Base-by-base conservation (phyloP, 139 green algal species). In the Desmodesmus armatus region DNA sequence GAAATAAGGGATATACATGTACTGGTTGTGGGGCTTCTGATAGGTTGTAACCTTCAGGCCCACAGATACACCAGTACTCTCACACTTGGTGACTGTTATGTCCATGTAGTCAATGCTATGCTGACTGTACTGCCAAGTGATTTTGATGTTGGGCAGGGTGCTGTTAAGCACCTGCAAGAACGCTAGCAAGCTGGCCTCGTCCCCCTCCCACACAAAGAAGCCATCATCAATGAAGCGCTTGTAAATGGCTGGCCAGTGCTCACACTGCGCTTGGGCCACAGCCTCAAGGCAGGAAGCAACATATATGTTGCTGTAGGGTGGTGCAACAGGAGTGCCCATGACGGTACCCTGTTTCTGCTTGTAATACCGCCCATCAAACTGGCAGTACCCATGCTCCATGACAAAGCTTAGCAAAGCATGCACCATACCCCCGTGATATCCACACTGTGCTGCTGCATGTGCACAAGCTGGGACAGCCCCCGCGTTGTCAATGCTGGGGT, bases 221-320 rank as follows among this genome's bases (percentile, higher is more conserved):
- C 67, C 67, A 75, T 75, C 67, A 75, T 75, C 67, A 19, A 75
- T 75, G 37, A 75, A 75, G 31, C 67, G 67, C 29, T 75, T 75
- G 19, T 53, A 75, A 17, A 75, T 75, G 35, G 23, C 5, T 33
- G 67, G 67, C 67, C 67, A 75, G 67, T 75, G 29, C 9, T 40
- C 11, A 40, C n/a, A 17, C 21, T 41, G 11, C 6, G 35, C 5
- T 17, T 53, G 33, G 3, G 51, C 37, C 51, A 17, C 67, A 31
- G 67, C 67, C 19, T 51, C 37, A 31, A 75, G 35, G 37, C 33
- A 19, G 5, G 11, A 19, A 49, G 13, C 67, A 49, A 53, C 51
- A 19, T 44, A 72, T 19, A 72, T 72, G 31, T 41, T 41, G 63
- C n/a, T 72, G 63, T 72, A 72, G 15, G 63, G 63, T 33, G 63